Evolutionary conservation across 176 grass and related monocot genomes (phyloP), one percentile per base, ranked within the genome.

Genomic region (Thinopyrum elongatum): DNA sequence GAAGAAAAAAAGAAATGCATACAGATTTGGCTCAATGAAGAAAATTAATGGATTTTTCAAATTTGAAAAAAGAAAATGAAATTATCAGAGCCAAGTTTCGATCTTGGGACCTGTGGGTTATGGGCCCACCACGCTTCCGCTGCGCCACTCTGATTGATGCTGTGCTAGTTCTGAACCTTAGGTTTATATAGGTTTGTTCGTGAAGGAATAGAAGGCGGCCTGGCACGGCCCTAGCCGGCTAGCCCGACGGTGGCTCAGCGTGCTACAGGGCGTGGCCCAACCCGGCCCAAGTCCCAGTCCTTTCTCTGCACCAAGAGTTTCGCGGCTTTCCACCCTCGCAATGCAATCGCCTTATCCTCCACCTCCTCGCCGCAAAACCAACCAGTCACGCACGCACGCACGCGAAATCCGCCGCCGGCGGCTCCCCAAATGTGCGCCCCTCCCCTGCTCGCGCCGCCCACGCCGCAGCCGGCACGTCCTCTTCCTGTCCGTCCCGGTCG

Each of bases 41-140:
- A 51, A 15, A 6, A 0, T 5, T 2, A 2, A 10, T 16, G 47
- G 15, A 17, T 6, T 17, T 51, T 49, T 15, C 14, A 49, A 49
- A 16, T 16, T 6, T 1, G 44, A 5, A 49, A 49, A 47, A 14
- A 3, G 0, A 70, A n/a, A n/a, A n/a, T 10, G 36, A 33, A 36
- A 0, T 46, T 95, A 91, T 92, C 91, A 95, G 80, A 97, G 89
- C 93, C 87, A 93, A 83, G 93, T 95, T 93, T 93, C 83, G 83
- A 94, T 93, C 86, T 74, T 90, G 91, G 73, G 91, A 90, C 89
- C 91, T 95, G 89, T 94, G 91, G 89, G 95, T 95, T 97, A 97
- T 95, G 93, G 93, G 95, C 90, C 91, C 93, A 95, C 87, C 89
- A 98, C 93, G 95, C 91, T 95, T 94, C 90, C 84, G 86, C 93